Evolutionary conservation across 1,284 basidiomycete genomes (phyloP), one percentile per base, ranked within the genome.

Genomic region (Tilletia caries): DNA sequence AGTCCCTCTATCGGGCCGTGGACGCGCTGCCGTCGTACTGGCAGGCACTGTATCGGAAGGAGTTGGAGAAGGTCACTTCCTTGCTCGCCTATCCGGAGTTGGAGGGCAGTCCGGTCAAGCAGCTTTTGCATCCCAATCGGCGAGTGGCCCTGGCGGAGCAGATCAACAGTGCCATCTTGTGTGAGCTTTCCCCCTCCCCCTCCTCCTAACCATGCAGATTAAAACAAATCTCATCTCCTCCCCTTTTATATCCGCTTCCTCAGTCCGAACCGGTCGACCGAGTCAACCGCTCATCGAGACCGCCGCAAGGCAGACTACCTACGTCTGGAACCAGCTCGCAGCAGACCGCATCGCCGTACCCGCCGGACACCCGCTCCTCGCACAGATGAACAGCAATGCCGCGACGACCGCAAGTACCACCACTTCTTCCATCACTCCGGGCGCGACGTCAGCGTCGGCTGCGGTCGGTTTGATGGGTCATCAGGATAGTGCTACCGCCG

Each of bases 151-250:
- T 95, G 4, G 92, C 92, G 0, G 90, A 92, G 70, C 91, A 93
- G 84, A 89, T 95, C 67, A 91, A 94, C 75, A 88, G 88, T 64
- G 93, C 93, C 12, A 91, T 95, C 66, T 84, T 95, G n/a, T 64
- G 68, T 69, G 25, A 66, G 70, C 52, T 62, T 27, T 34, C 37
- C 23, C 48, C 1, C 27, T 20, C 46, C n/a, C 5, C 33, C 5
- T 33, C 3, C 44, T 32, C 6, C 27, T 46, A n/a, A n/a, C n/a
- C n/a, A n/a, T n/a, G n/a, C n/a, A n/a, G n/a, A n/a, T n/a, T n/a
- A n/a, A n/a, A n/a, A n/a, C n/a, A n/a, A n/a, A n/a, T n/a, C n/a
- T 1, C 54, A 15, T 29, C 52, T 32, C 8, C n/a, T 23, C 23
- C 20, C 10, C 68, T 43, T 46, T 66, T 10, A 20, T 29, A 8